A percentile compares a stretch with the other conserved stretches of the same genome.
phyloP scores from a whole-genome alignment of 345 rosid species.

The Salix exigua region DNA sequence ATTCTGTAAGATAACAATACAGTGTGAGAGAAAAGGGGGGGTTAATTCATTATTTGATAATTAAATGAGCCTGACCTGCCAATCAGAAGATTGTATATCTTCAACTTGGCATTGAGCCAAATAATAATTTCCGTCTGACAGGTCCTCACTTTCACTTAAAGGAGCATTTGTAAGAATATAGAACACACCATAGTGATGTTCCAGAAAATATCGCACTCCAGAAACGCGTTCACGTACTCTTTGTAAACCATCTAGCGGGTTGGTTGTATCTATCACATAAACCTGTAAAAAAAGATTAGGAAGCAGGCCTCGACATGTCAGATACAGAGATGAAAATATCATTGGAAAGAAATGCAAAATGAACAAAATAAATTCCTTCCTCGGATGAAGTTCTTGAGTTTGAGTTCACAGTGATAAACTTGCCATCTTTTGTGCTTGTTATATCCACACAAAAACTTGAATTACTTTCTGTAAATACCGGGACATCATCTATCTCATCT shows the following conservation, averaged over 20 bases:
- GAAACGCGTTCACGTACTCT: constrained; percentile 56
- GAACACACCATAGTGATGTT: constrained; percentile 68
- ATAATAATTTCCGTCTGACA: constrained; percentile 49
- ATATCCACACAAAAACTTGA: constrained; percentile 79
- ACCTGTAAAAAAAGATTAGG: constrained; percentile 46
- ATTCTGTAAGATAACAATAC: constrained; percentile 37
- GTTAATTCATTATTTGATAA: not conserved
- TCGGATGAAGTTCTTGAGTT: constrained; percentile 93
- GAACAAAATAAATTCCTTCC: constrained; percentile 61
- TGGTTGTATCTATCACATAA: constrained; percentile 54
- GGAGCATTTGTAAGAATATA: constrained; percentile 78
- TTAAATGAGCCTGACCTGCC: constrained; percentile 48
- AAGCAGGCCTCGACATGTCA: constrained; percentile 20
- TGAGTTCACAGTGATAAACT: constrained; percentile 89
- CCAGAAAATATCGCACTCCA: constrained; percentile 67
- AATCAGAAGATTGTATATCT: constrained; percentile 40
- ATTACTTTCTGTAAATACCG: constrained; percentile 56
- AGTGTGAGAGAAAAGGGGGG: not conserved
- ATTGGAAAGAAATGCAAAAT: constrained; percentile 11
- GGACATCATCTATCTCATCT: constrained; percentile 32
- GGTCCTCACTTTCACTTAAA: constrained; percentile 31
- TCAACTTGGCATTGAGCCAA: constrained; percentile 52
- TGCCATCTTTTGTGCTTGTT: constrained; percentile 91
- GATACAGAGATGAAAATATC: not conserved
- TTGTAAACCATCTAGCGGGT: constrained; percentile 47